Conservation (phyloP, 805 yeast genomes). For the Yamadazyma philogaea region DNA sequence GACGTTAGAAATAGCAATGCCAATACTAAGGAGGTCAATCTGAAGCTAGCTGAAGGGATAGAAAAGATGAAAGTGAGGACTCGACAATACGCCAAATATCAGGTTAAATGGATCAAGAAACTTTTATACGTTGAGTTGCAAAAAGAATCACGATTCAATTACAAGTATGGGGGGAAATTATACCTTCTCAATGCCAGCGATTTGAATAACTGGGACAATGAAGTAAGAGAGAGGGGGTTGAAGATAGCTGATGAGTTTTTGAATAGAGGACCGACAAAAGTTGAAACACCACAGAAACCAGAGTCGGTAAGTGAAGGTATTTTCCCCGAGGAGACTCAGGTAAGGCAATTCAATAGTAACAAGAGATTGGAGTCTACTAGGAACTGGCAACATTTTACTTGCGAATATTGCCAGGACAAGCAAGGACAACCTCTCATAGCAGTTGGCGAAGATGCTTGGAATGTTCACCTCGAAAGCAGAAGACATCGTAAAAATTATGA, state of each 20-base stretch:
- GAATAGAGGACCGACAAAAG: conserved; percentile 24
- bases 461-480: conserved; percentile 62
- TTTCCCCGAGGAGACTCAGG: conserved; percentile 24
- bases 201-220: conserved; percentile 53
- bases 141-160: conserved; percentile 44
- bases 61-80: conserved; percentile 82
- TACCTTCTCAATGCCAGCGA: conserved; percentile 78
- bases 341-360: conserved; percentile 33
- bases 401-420: conserved; percentile 62
- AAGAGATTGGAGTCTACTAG: conserved; percentile 26
- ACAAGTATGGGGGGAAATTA: conserved; percentile 59
- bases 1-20: conserved; percentile 10
- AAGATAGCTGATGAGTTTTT: conserved; percentile 42
- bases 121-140: conserved; percentile 59
- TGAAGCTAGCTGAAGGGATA: conserved; percentile 44
- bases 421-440: conserved; percentile 56
- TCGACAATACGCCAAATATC: conserved; percentile 80
- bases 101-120: conserved; percentile 86
- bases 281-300: conserved; percentile 28
- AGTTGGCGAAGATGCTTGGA: conserved; percentile 72
- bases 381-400: conserved; percentile 66
- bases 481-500: conserved; percentile 52
- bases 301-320: conserved; percentile 18
- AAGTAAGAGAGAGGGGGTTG: conserved; percentile 57
- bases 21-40: conserved; percentile 8